Evolutionary conservation across 495 filamentous ascomycete species (phyloP).

Genomic region (Penicillium atrosanguineum): DNA sequence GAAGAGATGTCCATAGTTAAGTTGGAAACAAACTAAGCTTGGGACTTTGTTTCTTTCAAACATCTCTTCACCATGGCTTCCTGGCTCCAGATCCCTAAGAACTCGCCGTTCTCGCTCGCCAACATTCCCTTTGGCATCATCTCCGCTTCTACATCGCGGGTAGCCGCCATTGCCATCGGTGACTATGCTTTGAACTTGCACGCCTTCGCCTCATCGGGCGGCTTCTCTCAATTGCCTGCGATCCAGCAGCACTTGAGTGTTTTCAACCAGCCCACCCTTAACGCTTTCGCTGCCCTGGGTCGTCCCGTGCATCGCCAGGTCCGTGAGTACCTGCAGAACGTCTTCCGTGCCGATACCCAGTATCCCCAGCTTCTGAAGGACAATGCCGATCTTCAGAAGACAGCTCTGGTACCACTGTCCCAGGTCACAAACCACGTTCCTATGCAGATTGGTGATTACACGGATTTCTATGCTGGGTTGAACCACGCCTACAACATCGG

Average conservation of each 20-base stretch:
- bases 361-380: slow-evolving; percentile 58
- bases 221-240: slow-evolving; percentile 59
- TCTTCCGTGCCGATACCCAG: slow-evolving; percentile 62
- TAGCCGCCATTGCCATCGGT: slow-evolving; percentile 77
- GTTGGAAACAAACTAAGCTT: background rate
- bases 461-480: slow-evolving; percentile 92
- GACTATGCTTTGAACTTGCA: slow-evolving; percentile 74
- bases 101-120: slow-evolving; percentile 75
- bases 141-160: slow-evolving; percentile 53
- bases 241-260: slow-evolving; percentile 57
- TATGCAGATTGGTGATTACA: slow-evolving; percentile 91
- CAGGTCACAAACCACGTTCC: slow-evolving; percentile 73
- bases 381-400: slow-evolving; percentile 51
- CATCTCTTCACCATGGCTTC: slow-evolving; percentile 41
- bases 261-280: slow-evolving; percentile 70
- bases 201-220: slow-evolving; percentile 54
- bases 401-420: slow-evolving; percentile 52
- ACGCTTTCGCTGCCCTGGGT: slow-evolving; percentile 78
- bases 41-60: slow-evolving; percentile 2
- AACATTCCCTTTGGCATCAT: slow-evolving; percentile 96
- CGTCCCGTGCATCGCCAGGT: slow-evolving; percentile 68
- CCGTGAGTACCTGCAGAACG: slow-evolving; percentile 67
- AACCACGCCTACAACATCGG: slow-evolving; percentile 87
- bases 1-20: slow-evolving; percentile 7
- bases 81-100: slow-evolving; percentile 64